Evolutionary conservation across 2,329 filamentous ascomycete species (phyloP), one percentile per base, ranked within the genome.

Genomic region (Stagonosporopsis cucurbitacearum): DNA sequence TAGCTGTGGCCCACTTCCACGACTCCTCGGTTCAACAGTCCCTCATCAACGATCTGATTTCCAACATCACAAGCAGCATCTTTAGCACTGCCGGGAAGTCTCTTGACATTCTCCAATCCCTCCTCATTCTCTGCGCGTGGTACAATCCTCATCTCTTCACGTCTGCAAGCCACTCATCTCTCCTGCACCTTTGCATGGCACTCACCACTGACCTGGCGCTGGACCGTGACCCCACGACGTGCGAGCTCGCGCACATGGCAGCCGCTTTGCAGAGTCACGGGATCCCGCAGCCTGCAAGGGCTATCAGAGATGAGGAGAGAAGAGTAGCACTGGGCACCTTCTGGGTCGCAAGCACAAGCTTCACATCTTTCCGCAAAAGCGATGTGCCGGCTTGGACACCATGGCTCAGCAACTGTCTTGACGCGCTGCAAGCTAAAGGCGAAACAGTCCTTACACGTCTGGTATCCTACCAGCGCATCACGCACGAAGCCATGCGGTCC

Each of bases 111-210:
- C 30, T 60, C 2, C 54, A 57, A 25, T 50, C 50, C 12, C 32
- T 57, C 17, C 50, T 60, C 20, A 28, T 60, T 25, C 33, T 60
- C 25, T 35, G 39, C 11, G 44, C 42, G 13, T 57, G 58, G 50
- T 57, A 50, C 33, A 60, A 54, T 12, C 54, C 50, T 11, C 58
- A 60, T 26, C 26, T 51, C 2, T 57, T 54, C 46, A 25, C 25
- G 5, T 39, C 50, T 1, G 20, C 45, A 23, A 60, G 44, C 33
- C 50, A 48, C 26, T 51, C 36, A 2, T 40, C 19, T n/a, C 33
- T 60, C 12, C 45, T 60, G 3, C 58, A 60, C 28, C 42, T 60
- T 22, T 44, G 54, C 20, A 60, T 60, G 58, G 35, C 58, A 7
- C 54, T 60, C 39, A 33, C 33, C 3, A 41, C 48, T 0, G 54